A percentile compares a stretch with the other conserved stretches of the same genome.
Conservation (phyloP, 352 stramenopile species). For the Stramenopiles sp. region DNA sequence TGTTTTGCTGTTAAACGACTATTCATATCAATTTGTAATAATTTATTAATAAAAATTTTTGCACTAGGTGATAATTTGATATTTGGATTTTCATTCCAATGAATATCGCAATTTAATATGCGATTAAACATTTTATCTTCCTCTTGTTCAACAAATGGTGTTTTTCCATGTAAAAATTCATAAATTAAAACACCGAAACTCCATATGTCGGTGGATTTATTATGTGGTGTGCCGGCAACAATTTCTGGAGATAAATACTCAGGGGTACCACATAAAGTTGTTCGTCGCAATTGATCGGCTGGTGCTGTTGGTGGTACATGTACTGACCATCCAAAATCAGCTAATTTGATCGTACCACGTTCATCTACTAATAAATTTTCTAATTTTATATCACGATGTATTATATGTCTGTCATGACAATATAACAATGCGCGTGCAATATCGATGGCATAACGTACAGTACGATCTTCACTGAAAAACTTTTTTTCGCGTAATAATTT, state of each 20-base stretch:
- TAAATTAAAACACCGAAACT: conserved; percentile 93
- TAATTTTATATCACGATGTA: conserved; percentile 98
- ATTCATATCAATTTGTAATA: background rate
- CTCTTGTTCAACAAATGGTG: conserved; percentile 61
- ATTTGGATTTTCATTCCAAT: background rate
- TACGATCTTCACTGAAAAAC: conserved; percentile 68
- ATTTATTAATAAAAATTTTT: background rate
- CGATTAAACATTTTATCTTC: background rate
- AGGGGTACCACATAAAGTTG: conserved; percentile 94
- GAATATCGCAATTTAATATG: background rate
- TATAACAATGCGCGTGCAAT: conserved; percentile 79
- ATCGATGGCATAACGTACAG: conserved; percentile 80
- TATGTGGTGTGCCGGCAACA: conserved; percentile 90
- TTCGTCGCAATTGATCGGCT: conserved; percentile 33
- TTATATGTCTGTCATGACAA: conserved; percentile 97
- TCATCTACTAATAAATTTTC: conserved; percentile 94
- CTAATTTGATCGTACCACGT: conserved; percentile 90
- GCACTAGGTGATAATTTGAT: background rate
- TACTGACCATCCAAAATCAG: conserved; percentile 98
- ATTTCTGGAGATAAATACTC: conserved; percentile 99
- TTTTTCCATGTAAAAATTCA: conserved; percentile 87
- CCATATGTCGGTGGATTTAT: conserved; percentile 93
- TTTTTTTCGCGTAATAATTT: conserved; percentile 55
- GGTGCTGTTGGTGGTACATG: conserved; percentile 72
- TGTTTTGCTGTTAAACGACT: background rate